These are phyloP conservation scores for Globisporangium radiosum DNA, from an alignment of 352 stramenopile genomes.

Conservation along the genomic window DNA sequence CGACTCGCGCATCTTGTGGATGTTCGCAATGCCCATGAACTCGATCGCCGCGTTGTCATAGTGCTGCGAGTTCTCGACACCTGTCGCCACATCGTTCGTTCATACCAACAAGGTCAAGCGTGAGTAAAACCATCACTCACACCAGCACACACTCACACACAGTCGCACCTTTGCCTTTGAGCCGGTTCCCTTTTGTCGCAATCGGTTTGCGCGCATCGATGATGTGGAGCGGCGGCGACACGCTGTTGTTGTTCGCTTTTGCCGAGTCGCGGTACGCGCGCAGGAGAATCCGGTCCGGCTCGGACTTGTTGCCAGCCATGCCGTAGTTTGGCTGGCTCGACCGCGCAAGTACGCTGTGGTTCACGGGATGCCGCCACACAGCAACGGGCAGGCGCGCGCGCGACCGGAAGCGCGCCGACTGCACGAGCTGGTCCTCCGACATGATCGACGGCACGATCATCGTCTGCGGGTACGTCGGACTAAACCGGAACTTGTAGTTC, in stretches of 20 bases:
- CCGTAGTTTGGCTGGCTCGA: constrained; percentile 95
- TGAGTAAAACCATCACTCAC: neutral
- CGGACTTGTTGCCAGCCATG: constrained; percentile 91
- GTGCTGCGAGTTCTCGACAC: constrained; percentile 95
- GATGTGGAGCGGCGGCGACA: constrained; percentile 75
- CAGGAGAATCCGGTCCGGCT: constrained; percentile 89
- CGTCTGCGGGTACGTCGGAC: constrained; percentile 57
- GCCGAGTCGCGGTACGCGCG: constrained; percentile 80
- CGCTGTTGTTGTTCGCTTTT: constrained; percentile 65
- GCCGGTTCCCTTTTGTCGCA: constrained; percentile 71
- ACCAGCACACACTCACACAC: neutral
- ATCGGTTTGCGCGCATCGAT: constrained; percentile 80
- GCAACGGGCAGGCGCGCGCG: constrained; percentile 90
- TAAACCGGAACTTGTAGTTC: constrained; percentile 79
- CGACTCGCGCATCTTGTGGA: constrained; percentile 97
- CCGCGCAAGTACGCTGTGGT: constrained; percentile 92
- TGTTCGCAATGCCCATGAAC: constrained; percentile 99
- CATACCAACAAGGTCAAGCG: neutral
- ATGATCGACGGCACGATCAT: constrained; percentile 93
- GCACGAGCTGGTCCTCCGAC: constrained; percentile 88
- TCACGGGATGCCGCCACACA: constrained; percentile 88
- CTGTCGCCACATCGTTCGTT: constrained; percentile 17
- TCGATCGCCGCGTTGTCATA: constrained; percentile 51
- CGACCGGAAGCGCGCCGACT: constrained; percentile 88
- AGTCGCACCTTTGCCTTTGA: constrained; percentile 70